Evolutionary conservation across 805 yeast genomes (phyloP).

Genomic region (Candida silvatica): DNA sequence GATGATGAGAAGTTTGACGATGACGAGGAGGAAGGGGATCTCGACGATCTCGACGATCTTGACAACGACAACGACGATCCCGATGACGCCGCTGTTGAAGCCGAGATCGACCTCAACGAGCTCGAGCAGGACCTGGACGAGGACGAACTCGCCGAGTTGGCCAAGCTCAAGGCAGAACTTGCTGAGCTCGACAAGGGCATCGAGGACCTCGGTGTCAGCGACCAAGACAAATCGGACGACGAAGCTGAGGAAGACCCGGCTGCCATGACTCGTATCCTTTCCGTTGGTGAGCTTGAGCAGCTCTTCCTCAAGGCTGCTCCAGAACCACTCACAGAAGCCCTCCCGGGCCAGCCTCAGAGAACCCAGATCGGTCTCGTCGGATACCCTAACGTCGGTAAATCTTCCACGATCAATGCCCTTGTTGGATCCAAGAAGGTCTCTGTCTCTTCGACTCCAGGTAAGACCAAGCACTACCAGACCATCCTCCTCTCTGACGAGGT

Average conservation of each 20-base stretch:
- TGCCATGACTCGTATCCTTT: slow-evolving; percentile 58
- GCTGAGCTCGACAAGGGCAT: slow-evolving; percentile 2
- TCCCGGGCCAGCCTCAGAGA: slow-evolving; percentile 36
- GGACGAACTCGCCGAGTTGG: slow-evolving; percentile 13
- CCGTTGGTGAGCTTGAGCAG: slow-evolving; percentile 78
- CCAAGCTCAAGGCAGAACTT: slow-evolving; percentile 4
- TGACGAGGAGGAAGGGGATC: slow-evolving; percentile 8
- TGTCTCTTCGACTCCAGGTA: slow-evolving; percentile 97
- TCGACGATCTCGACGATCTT: slow-evolving; percentile 12
- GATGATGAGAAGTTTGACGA: slow-evolving; percentile 10
- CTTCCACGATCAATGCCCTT: slow-evolving; percentile 95
- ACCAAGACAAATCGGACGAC: slow-evolving; percentile 11
- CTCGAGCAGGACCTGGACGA: slow-evolving; percentile 10
- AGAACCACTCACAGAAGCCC: slow-evolving; percentile 34
- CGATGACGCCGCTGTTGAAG: slow-evolving; percentile 11
- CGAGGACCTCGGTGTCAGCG: slow-evolving; percentile 12
- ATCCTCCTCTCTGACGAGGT: slow-evolving; percentile 77
- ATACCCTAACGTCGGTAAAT: slow-evolving; percentile 77
- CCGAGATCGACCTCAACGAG: slow-evolving; percentile 9
- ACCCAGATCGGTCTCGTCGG: slow-evolving; percentile 94
- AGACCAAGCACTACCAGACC: slow-evolving; percentile 98
- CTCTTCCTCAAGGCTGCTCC: slow-evolving; percentile 76
- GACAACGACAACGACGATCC: slow-evolving; percentile 6
- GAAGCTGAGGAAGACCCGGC: slow-evolving; percentile 23
- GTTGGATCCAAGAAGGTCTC: slow-evolving; percentile 98